Conservation (phyloP, 371 early-diverging fungal genomes). For the Mortierella sp. region DNA sequence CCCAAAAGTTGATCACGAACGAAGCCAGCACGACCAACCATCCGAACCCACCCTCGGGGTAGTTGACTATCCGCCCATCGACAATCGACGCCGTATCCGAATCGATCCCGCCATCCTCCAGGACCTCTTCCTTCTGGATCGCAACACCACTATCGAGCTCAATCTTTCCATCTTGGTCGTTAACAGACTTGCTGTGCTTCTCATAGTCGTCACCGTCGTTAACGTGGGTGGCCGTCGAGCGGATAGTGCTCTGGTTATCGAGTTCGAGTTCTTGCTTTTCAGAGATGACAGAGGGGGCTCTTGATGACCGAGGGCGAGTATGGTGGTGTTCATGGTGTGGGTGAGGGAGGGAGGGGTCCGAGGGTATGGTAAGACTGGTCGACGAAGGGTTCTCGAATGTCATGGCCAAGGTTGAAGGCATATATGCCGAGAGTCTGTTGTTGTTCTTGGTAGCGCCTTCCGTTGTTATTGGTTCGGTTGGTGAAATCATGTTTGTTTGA, state of each 20-base stretch:
- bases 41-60: constrained; percentile 63
- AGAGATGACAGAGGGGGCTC: constrained; percentile 25
- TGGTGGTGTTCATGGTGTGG: neutral
- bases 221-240: constrained; percentile 5
- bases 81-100: neutral
- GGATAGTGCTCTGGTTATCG: neutral
- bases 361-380: constrained; percentile 28
- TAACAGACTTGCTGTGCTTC: neutral
- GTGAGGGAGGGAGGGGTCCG: constrained; percentile 1
- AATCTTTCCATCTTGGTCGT: neutral
- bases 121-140: neutral
- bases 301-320: constrained; percentile 14
- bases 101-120: constrained; percentile 23
- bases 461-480: constrained; percentile 14
- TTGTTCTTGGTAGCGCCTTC: neutral
- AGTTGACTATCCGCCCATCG: constrained; percentile 17
- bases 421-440: neutral
- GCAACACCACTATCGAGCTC: neutral
- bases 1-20: constrained; percentile 63
- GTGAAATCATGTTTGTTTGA: constrained; percentile 14
- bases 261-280: constrained; percentile 18
- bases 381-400: constrained; percentile 43
- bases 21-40: constrained; percentile 63
- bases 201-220: constrained; percentile 5
- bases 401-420: constrained; percentile 40